Conservation (phyloP, 2,329 filamentous ascomycete genomes). For the Fusarium solani-melongenae region DNA sequence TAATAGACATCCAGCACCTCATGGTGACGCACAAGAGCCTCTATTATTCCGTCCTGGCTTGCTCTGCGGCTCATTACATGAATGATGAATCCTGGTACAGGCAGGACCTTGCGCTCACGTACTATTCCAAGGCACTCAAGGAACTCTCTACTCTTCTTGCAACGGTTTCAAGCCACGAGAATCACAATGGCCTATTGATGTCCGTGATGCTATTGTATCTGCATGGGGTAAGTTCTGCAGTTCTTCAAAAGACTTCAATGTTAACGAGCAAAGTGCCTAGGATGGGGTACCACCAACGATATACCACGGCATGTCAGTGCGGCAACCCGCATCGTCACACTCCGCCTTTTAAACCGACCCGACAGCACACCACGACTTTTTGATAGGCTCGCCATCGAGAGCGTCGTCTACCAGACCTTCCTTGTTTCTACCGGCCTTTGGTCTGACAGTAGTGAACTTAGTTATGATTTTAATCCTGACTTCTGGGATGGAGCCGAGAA, state of each 20-base stretch:
- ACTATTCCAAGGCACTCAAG: conserved; percentile 36
- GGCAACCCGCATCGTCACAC: conserved; percentile 32
- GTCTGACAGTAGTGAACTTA: conserved; percentile 11
- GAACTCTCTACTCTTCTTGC: conserved; percentile 31
- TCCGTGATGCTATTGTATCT: conserved; percentile 42
- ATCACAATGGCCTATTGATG: conserved; percentile 39
- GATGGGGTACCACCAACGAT: conserved; percentile 31
- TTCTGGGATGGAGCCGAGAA: conserved; percentile 36
- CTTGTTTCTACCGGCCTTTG: conserved; percentile 32
- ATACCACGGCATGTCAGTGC: conserved; percentile 35
- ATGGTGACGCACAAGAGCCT: conserved; percentile 42
- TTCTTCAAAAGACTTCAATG: fast-evolving
- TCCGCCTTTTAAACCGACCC: conserved; percentile 14
- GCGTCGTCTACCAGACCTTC: conserved; percentile 40
- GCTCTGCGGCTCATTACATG: conserved; percentile 40
- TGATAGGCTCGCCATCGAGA: conserved; percentile 38
- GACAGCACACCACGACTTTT: conserved; percentile 20
- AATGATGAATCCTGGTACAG: conserved; percentile 22
- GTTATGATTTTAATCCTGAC: conserved; percentile 15
- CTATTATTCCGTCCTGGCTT: conserved; percentile 45
- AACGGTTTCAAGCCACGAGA: conserved; percentile 13
- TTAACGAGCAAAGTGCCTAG: conserved; percentile 19
- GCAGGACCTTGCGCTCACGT: conserved; percentile 35
- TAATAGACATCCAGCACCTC: conserved; percentile 42
- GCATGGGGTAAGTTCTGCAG: conserved; percentile 30